phyloP scores from a whole-genome alignment of 2,329 filamentous ascomycete genomes.

The Pseudogymnoascus sp. region DNA sequence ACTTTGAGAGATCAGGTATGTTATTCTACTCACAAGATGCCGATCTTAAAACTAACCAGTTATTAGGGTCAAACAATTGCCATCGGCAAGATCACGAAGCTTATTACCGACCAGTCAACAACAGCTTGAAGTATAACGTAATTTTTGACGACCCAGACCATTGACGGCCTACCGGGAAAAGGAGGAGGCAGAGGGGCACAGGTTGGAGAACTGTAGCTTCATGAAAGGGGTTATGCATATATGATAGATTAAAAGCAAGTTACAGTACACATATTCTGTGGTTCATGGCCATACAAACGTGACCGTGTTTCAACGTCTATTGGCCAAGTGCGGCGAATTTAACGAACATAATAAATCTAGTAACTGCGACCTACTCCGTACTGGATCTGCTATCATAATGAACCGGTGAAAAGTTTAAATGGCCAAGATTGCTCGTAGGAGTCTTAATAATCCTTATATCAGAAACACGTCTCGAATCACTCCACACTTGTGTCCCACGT shows the following conservation, averaged over 20 bases:
- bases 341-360: neutral
- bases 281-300: neutral
- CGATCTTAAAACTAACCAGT: slow-evolving; percentile 13
- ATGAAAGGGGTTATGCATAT: slow-evolving; percentile 4
- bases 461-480: neutral
- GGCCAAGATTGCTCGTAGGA: neutral
- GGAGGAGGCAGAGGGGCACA: neutral
- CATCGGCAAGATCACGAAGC: slow-evolving; percentile 97
- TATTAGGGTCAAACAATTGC: slow-evolving; percentile 92
- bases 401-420: neutral
- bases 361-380: neutral
- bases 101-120: slow-evolving; percentile 42
- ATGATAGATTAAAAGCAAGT: slow-evolving; percentile 8
- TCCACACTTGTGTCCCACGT: neutral
- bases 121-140: neutral
- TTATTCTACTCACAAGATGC: slow-evolving; percentile 21
- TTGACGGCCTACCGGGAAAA: neutral
- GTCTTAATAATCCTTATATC: neutral
- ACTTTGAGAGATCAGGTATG: slow-evolving; percentile 78
- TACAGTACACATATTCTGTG: neutral
- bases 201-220: slow-evolving; percentile 6
- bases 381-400: neutral
- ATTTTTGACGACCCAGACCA: neutral
- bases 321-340: neutral
- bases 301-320: neutral